A percentile compares a stretch with the other conserved stretches of the same genome.
Evolutionary conservation across 108 stramenopile genomes (phyloP).

Genomic region (Skeletonema menzelii): DNA sequence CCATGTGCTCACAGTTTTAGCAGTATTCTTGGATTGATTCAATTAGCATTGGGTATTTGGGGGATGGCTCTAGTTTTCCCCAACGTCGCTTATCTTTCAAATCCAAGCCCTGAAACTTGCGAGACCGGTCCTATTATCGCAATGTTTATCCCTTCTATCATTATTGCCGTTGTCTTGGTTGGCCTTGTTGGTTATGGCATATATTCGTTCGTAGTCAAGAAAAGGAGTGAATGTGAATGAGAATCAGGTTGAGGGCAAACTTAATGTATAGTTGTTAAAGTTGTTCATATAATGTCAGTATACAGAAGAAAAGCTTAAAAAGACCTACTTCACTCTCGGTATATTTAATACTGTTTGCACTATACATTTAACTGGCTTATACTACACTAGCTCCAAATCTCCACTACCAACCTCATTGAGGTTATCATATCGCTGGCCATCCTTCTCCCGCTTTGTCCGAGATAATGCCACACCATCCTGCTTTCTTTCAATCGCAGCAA

Average conservation of each 20-base stretch:
- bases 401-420: not conserved
- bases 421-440: slow-evolving; percentile 5
- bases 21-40: not conserved
- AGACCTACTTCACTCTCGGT: not conserved
- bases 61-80: not conserved
- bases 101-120: slow-evolving; percentile 1
- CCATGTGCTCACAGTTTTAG: not conserved
- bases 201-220: not conserved
- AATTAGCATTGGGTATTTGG: not conserved
- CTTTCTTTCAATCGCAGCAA: slow-evolving; percentile 10
- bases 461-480: not conserved
- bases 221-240: not conserved
- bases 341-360: not conserved
- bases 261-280: not conserved
- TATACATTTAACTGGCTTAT: not conserved
- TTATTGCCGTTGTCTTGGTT: not conserved
- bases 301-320: too few relatives aligned
- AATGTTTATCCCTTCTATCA: not conserved
- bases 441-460: not conserved
- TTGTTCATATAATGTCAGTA: too few relatives aligned
- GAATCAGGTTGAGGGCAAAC: not conserved
- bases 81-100: not conserved
- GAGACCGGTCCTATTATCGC: not conserved
- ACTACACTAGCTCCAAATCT: not conserved
- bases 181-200: not conserved